These are phyloP conservation scores for Udeniomyces megalosporus DNA, from an alignment of 768 basidiomycete species.

Conservation along the genomic window DNA sequence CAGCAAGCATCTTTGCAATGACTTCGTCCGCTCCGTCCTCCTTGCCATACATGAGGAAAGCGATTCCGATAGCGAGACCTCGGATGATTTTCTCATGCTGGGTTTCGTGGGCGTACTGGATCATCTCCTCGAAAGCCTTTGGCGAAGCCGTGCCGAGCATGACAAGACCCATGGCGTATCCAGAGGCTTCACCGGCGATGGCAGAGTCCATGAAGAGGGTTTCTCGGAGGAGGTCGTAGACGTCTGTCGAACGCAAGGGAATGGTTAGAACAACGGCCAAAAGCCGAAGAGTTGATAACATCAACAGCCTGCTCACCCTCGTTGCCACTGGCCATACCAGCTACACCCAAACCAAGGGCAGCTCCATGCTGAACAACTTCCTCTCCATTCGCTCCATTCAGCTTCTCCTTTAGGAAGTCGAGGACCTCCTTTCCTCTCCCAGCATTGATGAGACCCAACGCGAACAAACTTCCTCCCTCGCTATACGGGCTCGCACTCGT, in stretches of 20 bases:
- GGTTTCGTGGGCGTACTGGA: conserved; percentile 88
- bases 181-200: conserved; percentile 85
- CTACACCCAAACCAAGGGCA: conserved; percentile 87
- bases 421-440: conserved; percentile 36
- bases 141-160: conserved; percentile 87
- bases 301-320: conserved; percentile 30
- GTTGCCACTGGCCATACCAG: conserved; percentile 82
- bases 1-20: conserved; percentile 56
- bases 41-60: conserved; percentile 79
- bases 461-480: conserved; percentile 92
- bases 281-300: not conserved
- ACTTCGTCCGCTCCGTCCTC: conserved; percentile 85
- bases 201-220: conserved; percentile 87
- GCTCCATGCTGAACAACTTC: conserved; percentile 96
- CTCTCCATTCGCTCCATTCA: conserved; percentile 45
- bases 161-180: conserved; percentile 92
- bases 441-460: conserved; percentile 84
- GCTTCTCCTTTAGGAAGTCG: conserved; percentile 54
- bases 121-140: conserved; percentile 77
- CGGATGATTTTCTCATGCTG: conserved; percentile 99
- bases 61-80: conserved; percentile 78
- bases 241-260: conserved; percentile 35
- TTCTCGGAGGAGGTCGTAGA: conserved; percentile 81
- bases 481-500: conserved; percentile 63
- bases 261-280: not conserved